Percentiles rank a stretch among this genome's conserved stretches.
Conservation (phyloP, 768 basidiomycete species). For the Myochromella boudieri region DNA sequence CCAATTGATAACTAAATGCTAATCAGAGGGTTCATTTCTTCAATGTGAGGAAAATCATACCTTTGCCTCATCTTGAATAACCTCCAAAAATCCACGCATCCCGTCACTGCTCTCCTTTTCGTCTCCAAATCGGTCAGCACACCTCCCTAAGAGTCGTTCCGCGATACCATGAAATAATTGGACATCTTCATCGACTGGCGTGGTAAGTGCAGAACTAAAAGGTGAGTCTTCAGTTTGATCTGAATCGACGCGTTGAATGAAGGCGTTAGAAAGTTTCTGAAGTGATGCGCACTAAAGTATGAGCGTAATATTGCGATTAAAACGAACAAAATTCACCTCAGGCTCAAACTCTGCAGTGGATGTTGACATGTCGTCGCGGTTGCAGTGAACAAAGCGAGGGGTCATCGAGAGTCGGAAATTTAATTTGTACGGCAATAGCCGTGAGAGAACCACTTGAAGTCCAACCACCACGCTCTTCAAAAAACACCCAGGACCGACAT, state of each 20-base stretch:
- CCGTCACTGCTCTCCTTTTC: background rate
- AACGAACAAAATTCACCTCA: too few relatives aligned
- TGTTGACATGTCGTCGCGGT: too few relatives aligned
- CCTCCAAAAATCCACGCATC: background rate
- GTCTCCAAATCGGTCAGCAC: background rate
- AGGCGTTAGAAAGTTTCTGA: background rate
- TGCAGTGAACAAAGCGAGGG: too few relatives aligned
- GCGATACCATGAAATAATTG: slow-evolving; percentile 15
- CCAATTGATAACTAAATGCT: background rate
- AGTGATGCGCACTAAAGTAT: too few relatives aligned
- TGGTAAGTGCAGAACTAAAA: slow-evolving; percentile 39
- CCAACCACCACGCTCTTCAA: too few relatives aligned
- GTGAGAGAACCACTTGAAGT: too few relatives aligned
- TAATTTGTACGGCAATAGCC: too few relatives aligned
- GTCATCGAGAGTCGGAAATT: too few relatives aligned
- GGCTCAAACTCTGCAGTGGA: too few relatives aligned
- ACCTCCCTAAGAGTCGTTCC: slow-evolving; percentile 10
- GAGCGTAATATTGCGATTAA: too few relatives aligned
- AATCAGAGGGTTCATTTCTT: background rate
- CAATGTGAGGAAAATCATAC: background rate
- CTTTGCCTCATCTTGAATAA: background rate
- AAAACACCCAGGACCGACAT: too few relatives aligned
- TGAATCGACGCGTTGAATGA: slow-evolving; percentile 31
- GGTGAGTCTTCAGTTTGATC: slow-evolving; percentile 41
- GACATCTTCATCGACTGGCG: slow-evolving; percentile 37